phyloP scores from a whole-genome alignment of 345 rosid species.

The Psidium friedrichsthalianum region DNA sequence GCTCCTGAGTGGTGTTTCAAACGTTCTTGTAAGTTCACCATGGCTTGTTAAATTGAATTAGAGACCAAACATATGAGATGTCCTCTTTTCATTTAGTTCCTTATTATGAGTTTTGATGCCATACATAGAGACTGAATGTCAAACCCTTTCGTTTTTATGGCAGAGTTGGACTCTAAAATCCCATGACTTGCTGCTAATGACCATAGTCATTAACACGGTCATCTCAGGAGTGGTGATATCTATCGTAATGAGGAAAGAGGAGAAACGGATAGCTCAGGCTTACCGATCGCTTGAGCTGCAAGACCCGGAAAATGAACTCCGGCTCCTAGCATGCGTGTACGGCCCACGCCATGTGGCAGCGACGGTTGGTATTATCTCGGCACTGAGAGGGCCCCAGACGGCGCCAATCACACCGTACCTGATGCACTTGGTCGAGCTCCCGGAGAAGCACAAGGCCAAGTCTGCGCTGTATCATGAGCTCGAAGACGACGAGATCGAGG shows the following conservation, averaged over 20 bases:
- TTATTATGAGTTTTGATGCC: background rate
- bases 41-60: background rate
- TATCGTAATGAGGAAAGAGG: slow-evolving; percentile 24
- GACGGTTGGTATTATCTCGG: slow-evolving; percentile 34
- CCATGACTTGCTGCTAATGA: slow-evolving; percentile 38
- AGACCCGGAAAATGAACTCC: slow-evolving; percentile 44
- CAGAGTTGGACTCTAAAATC: slow-evolving; percentile 25
- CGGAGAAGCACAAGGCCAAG: slow-evolving; percentile 32
- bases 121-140: background rate
- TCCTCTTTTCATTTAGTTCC: background rate
- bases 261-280: slow-evolving; percentile 23
- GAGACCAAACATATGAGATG: background rate
- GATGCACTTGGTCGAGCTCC: slow-evolving; percentile 72
- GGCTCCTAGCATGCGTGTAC: slow-evolving; percentile 57
- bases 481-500: slow-evolving; percentile 22
- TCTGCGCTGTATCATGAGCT: slow-evolving; percentile 51
- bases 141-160: background rate
- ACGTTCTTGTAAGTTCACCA: slow-evolving; percentile 6
- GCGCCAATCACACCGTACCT: slow-evolving; percentile 42
- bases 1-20: slow-evolving; percentile 16
- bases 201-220: slow-evolving; percentile 48
- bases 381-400: slow-evolving; percentile 30
- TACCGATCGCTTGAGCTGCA: slow-evolving; percentile 35
- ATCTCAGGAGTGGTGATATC: slow-evolving; percentile 44
- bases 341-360: slow-evolving; percentile 66